Evolutionary conservation across 306 rosid species (phyloP).

Genomic region (Cucurbita moschata): DNA sequence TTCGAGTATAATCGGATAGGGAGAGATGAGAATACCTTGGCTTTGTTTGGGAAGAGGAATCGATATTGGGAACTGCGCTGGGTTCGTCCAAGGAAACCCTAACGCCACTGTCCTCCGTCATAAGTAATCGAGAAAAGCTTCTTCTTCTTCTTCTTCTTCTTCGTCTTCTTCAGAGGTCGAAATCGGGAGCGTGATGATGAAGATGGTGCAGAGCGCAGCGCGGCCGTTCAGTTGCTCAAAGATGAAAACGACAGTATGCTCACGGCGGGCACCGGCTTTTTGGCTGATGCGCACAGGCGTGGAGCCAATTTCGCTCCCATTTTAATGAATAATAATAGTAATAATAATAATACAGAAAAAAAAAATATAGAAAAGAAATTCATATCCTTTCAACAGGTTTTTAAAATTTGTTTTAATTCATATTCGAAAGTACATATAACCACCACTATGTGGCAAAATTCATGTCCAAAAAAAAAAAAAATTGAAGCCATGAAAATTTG

Average conservation of each 20-base stretch:
- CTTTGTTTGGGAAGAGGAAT: constrained; percentile 45
- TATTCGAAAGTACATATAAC: too few species aligned
- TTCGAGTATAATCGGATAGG: background rate
- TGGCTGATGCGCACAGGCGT: background rate
- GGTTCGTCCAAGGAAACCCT: constrained; percentile 46
- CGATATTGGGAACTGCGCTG: constrained; percentile 14
- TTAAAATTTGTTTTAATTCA: too few species aligned
- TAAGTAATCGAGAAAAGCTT: background rate
- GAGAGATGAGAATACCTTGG: constrained; percentile 35
- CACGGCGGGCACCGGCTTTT: background rate
- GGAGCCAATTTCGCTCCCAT: background rate
- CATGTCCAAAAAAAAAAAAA: too few species aligned
- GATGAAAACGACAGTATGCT: background rate
- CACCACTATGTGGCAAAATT: too few species aligned
- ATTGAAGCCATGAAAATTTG: too few species aligned
- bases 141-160: background rate
- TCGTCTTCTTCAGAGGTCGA: background rate
- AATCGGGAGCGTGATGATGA: background rate
- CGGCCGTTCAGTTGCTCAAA: background rate
- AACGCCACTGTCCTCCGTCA: constrained; percentile 42
- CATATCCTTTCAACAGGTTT: too few species aligned
- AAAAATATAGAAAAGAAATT: too few species aligned
- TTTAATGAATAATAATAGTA: background rate
- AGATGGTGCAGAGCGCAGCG: background rate
- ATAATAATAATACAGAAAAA: background rate